Evolutionary conservation across 495 filamentous ascomycete species (phyloP), one percentile per base, ranked within the genome.

Genomic region (Amorphotheca resinae): DNA sequence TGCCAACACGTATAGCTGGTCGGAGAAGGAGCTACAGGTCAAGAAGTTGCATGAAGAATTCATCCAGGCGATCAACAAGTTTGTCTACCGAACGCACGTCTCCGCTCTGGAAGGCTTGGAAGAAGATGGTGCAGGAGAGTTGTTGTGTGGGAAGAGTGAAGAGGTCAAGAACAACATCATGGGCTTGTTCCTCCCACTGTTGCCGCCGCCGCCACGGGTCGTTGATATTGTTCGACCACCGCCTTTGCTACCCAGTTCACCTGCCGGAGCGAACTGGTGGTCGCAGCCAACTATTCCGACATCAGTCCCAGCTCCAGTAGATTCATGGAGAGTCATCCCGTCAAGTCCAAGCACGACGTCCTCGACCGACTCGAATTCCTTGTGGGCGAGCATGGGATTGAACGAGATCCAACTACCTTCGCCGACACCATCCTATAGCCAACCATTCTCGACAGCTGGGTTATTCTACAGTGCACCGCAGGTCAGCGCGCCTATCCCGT

Each of bases 11-110:
- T 93, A 86, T 74, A 80, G 84, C 64, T 99, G 91, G 91, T 79
- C 88, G 25, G 91, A 95, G 66, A 99, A 99, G 70, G 87, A 94
- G 51, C 68, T 74, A 49, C 89, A 96, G 59, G 67, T 93, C 65
- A 95, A 95, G 80, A 95, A 93, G 67, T 66, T 99, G 42, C 93
- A 96, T 59, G 91, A 95, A 43, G 85, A 95, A 52, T 96, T 99
- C 58, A 77, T 95, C 44, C 91, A 99, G 65, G 84, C 88, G 34
- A 81, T 87, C 66, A 99, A 99, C 73, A 87, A 82, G 65, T 99
- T 91, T 59, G 88, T 99, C 54, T 99, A 85, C 66, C 77, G 87
- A 52, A 87, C 91, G 22, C 77, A 84, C 51, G 87, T 82, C 47
- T 79, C 83, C 50, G 91, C 89, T 28, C 70, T 99, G 43, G 91